Percentiles rank a stretch among this genome's conserved stretches.
These are phyloP conservation scores for Toxoplasma gondii DNA, from an alignment of 169 alveolate species.

Conservation along the genomic window DNA sequence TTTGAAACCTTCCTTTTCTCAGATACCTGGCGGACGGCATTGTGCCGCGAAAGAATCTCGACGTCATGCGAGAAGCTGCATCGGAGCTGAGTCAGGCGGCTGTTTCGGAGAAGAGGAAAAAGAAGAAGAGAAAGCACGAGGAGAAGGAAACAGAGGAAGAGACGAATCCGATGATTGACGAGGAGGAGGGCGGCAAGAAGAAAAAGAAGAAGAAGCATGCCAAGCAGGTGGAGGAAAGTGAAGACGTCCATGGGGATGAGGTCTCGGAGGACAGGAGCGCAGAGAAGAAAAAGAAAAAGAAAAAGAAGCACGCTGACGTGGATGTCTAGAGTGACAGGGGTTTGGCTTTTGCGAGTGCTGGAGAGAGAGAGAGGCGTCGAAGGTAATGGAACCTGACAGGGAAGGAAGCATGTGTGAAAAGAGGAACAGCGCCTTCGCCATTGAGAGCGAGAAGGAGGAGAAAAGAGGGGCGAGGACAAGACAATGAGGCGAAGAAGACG, in stretches of 20 bases:
- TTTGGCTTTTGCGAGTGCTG: no score
- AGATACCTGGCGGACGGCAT: conserved; percentile 84
- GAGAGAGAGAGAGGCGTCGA: no score
- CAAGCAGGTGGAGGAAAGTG: neutral
- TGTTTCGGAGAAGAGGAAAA: conserved; percentile 38
- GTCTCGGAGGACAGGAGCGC: neutral
- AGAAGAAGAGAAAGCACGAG: conserved; percentile 36
- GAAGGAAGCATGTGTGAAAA: no score
- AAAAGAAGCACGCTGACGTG: neutral
- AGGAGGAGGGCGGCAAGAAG: conserved; percentile 4
- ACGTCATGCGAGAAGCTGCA: conserved; percentile 84
- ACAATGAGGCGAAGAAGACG: no score
- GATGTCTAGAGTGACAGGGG: no score
- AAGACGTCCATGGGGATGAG: neutral
- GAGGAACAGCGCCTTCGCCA: no score
- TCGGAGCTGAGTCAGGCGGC: conserved; percentile 49
- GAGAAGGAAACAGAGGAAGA: conserved; percentile 12
- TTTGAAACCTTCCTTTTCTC: neutral
- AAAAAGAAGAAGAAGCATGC: neutral
- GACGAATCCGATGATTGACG: conserved; percentile 8
- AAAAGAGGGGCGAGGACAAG: no score
- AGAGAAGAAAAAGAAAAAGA: conserved; percentile 43
- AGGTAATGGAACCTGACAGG: no score
- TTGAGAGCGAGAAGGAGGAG: no score
- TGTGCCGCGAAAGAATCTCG: conserved; percentile 79